These are phyloP conservation scores for Schrenkiella parvula DNA, from an alignment of 345 rosid species.

Conservation along the genomic window DNA sequence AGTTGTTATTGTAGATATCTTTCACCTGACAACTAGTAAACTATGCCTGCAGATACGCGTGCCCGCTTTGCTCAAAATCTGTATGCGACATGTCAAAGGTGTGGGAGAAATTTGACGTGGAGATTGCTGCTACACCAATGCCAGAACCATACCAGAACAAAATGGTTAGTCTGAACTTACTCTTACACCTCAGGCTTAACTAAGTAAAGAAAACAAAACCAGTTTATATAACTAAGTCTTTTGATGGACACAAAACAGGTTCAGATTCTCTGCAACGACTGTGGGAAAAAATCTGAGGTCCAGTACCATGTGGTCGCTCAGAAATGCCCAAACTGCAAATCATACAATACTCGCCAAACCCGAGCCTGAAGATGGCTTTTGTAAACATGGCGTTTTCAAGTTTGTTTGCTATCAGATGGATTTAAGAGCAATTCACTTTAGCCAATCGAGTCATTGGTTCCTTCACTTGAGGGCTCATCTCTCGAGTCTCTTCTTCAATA, in stretches of 20 bases:
- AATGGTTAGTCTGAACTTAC: conserved; percentile 36
- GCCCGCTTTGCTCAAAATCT: conserved; percentile 87
- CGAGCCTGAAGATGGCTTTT: conserved; percentile 33
- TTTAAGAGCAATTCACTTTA: background rate
- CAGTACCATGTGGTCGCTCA: conserved; percentile 75
- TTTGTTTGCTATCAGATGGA: background rate
- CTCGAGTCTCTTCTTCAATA: background rate
- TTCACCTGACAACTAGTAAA: background rate
- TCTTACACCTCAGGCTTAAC: background rate
- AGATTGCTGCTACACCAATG: conserved; percentile 83
- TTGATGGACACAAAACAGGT: conserved; percentile 45
- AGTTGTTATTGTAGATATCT: background rate
- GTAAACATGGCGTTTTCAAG: background rate
- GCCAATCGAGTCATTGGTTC: background rate
- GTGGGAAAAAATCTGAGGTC: conserved; percentile 56
- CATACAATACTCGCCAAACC: conserved; percentile 77
- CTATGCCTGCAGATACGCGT: conserved; percentile 52
- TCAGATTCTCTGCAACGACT: conserved; percentile 82
- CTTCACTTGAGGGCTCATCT: background rate
- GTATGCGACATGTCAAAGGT: conserved; percentile 91
- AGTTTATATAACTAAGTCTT: background rate
- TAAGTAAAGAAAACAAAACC: background rate
- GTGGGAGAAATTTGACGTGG: conserved; percentile 82
- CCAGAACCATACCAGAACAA: conserved; percentile 63
- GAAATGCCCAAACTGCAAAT: conserved; percentile 75